phyloP scores from a whole-genome alignment of 768 basidiomycete species.

The Hypholoma sublateritium region DNA sequence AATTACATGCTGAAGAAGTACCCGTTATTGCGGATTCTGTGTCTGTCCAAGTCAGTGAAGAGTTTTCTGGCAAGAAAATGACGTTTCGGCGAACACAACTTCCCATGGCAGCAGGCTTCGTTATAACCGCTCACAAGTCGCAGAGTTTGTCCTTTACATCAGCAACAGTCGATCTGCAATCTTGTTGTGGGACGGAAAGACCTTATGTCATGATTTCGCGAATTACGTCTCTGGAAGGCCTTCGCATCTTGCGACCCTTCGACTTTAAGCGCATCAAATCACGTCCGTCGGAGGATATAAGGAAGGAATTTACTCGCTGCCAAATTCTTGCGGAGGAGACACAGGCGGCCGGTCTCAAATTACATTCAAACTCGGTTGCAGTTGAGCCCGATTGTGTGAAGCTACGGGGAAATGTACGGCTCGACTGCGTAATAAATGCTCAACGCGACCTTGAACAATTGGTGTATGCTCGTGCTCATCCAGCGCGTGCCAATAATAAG shows the following conservation, averaged over 20 bases:
- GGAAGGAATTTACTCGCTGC: neutral
- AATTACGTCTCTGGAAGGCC: slow-evolving; percentile 23
- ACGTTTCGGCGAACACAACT: neutral
- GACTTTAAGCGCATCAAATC: slow-evolving; percentile 4
- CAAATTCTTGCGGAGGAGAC: no score
- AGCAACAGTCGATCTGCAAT: slow-evolving; percentile 32
- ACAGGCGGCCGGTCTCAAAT: no score
- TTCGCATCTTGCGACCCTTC: slow-evolving; percentile 29
- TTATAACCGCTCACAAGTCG: neutral
- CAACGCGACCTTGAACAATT: no score
- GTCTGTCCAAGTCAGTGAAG: neutral
- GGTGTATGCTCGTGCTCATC: no score
- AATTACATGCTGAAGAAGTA: neutral
- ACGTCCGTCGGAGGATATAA: slow-evolving; percentile 9
- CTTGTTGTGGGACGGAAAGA: slow-evolving; percentile 28
- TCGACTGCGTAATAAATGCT: no score
- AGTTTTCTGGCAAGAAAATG: neutral
- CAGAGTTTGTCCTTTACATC: slow-evolving; percentile 22
- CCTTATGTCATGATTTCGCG: slow-evolving; percentile 45
- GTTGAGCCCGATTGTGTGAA: no score
- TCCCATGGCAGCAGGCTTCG: neutral
- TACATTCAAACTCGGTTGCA: no score
- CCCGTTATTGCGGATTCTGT: neutral
- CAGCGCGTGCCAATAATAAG: no score
- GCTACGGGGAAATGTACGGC: no score